Conservation (phyloP, 2,329 filamentous ascomycete genomes). For the Rhynchosporium agropyri region DNA sequence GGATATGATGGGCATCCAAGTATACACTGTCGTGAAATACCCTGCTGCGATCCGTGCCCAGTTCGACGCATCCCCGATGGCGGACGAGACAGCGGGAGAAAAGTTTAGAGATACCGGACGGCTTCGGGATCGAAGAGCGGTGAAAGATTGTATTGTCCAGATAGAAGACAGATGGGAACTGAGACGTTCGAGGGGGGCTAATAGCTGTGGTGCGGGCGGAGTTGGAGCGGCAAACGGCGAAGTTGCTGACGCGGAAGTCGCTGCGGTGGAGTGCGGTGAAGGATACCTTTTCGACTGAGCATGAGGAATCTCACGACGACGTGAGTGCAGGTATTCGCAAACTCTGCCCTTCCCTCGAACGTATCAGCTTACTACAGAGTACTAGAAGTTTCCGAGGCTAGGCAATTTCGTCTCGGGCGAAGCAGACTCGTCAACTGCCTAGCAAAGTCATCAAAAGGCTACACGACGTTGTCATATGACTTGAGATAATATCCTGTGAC, state of each 20-base stretch:
- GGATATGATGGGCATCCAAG: slow-evolving; percentile 31
- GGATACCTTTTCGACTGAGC: slow-evolving; percentile 9
- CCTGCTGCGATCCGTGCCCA: slow-evolving; percentile 13
- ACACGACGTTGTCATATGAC: no score
- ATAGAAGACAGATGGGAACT: slow-evolving; percentile 28
- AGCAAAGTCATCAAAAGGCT: no score
- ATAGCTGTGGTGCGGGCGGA: background rate
- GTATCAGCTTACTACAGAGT: no score
- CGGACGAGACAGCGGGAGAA: slow-evolving; percentile 4
- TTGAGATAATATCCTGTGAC: no score
- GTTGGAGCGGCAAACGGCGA: background rate
- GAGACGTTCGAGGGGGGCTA: background rate
- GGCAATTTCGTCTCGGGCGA: no score
- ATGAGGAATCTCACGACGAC: slow-evolving; percentile 1
- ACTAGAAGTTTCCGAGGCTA: no score
- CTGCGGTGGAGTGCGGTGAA: slow-evolving; percentile 14
- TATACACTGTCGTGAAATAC: slow-evolving; percentile 26
- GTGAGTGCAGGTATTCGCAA: slow-evolving; percentile 13
- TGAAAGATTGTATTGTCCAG: slow-evolving; percentile 22
- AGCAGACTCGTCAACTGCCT: no score
- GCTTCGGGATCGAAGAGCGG: slow-evolving; percentile 19
- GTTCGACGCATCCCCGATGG: slow-evolving; percentile 22
- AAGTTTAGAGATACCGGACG: slow-evolving; percentile 11
- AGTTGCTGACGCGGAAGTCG: background rate
- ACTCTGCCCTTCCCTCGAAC: slow-evolving; percentile 1